Evolutionary conservation across 495 filamentous ascomycete species (phyloP).

Genomic region (Neurospora sp.): DNA sequence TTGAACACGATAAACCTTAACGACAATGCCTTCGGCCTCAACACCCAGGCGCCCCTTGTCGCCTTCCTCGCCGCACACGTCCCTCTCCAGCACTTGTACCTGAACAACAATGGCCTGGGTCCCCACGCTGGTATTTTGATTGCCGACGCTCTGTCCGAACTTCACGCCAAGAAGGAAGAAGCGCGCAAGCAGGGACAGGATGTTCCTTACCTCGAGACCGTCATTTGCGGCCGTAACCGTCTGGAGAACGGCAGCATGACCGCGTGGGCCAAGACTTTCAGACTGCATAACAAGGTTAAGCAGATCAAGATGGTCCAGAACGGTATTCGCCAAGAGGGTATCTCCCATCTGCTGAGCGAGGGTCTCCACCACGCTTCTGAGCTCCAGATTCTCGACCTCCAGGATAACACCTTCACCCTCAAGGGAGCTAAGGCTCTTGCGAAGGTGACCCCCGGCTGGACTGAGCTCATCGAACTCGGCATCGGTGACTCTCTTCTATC

Average conservation of each 20-base stretch:
- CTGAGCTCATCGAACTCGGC: slow-evolving; percentile 67
- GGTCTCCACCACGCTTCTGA: slow-evolving; percentile 58
- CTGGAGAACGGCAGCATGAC: slow-evolving; percentile 93
- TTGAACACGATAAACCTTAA: slow-evolving; percentile 90
- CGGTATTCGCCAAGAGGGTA: slow-evolving; percentile 90
- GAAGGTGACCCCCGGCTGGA: slow-evolving; percentile 63
- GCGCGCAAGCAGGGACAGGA: slow-evolving; percentile 55
- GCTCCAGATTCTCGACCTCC: slow-evolving; percentile 72
- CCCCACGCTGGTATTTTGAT: slow-evolving; percentile 79
- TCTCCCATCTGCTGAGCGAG: slow-evolving; percentile 61
- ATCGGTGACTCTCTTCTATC: slow-evolving; percentile 81
- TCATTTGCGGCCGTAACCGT: slow-evolving; percentile 91
- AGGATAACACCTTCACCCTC: slow-evolving; percentile 94
- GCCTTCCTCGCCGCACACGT: slow-evolving; percentile 78
- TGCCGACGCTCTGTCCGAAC: slow-evolving; percentile 69
- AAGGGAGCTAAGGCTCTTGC: slow-evolving; percentile 70
- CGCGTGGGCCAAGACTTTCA: slow-evolving; percentile 82
- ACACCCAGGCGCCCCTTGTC: slow-evolving; percentile 72
- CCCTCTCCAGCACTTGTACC: slow-evolving; percentile 80
- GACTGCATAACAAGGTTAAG: slow-evolving; percentile 66
- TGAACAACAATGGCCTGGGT: slow-evolving; percentile 98
- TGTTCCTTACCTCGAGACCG: slow-evolving; percentile 76
- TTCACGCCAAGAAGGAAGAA: slow-evolving; percentile 65
- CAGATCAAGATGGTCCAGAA: slow-evolving; percentile 97
- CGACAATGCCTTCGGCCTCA: slow-evolving; percentile 95